phyloP scores from a whole-genome alignment of 2,329 filamentous ascomycete genomes.

The Colletotrichum agaves region DNA sequence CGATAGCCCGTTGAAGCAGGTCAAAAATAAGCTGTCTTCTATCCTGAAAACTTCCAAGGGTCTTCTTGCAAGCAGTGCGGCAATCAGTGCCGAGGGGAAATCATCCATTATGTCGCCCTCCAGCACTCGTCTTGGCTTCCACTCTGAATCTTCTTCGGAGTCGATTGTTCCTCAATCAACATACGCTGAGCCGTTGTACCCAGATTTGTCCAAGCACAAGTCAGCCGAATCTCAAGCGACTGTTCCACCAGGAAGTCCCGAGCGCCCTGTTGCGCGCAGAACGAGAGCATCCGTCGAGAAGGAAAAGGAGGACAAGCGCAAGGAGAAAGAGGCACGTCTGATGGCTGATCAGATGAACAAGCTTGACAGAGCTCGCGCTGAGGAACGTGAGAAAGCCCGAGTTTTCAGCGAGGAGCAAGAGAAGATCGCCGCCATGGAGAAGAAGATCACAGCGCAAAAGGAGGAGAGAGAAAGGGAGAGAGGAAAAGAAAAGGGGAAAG shows the following conservation, averaged over 20 bases:
- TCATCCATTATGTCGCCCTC: constrained; percentile 67
- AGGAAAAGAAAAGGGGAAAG: constrained; percentile 15
- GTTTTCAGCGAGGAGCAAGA: constrained; percentile 69
- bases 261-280: constrained; percentile 55
- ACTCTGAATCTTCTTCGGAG: constrained; percentile 60
- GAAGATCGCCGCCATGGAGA: constrained; percentile 63
- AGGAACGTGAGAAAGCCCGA: constrained; percentile 75
- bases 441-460: constrained; percentile 63
- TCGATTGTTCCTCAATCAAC: constrained; percentile 50
- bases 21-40: constrained; percentile 92
- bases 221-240: constrained; percentile 42
- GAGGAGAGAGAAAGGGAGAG: constrained; percentile 52
- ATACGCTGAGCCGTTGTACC: constrained; percentile 54
- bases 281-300: constrained; percentile 69
- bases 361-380: constrained; percentile 74
- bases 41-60: constrained; percentile 89
- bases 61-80: constrained; percentile 81
- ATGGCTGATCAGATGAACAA: constrained; percentile 70
- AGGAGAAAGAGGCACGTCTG: constrained; percentile 72
- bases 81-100: constrained; percentile 71
- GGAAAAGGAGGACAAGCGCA: constrained; percentile 73
- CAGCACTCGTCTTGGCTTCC: constrained; percentile 55
- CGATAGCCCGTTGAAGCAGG: constrained; percentile 88
- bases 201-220: constrained; percentile 55
- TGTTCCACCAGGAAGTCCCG: constrained; percentile 53